phyloP scores from a whole-genome alignment of 257 asterid genomes.

The Solanum sejunctum region DNA sequence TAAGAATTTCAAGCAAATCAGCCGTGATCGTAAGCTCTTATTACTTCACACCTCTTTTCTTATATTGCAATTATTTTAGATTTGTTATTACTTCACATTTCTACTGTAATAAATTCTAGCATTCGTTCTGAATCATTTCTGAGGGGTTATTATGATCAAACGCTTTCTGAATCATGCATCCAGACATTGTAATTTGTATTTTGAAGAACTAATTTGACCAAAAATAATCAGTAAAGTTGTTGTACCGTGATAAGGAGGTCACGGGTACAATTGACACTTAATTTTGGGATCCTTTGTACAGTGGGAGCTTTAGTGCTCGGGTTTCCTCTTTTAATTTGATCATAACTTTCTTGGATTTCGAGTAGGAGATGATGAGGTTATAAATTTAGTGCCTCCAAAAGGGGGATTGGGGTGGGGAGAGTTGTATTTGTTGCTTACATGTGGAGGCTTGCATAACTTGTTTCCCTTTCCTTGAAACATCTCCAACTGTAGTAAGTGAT shows the following conservation, averaged over 20 bases:
- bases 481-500: neutral
- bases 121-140: neutral
- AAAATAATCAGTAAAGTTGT: neutral
- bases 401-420: neutral
- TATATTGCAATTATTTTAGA: neutral
- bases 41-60: neutral
- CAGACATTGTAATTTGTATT: neutral
- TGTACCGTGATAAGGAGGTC: neutral
- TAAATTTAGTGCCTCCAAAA: neutral
- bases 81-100: neutral
- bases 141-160: neutral
- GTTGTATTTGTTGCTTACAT: neutral
- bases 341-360: neutral
- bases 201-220: neutral
- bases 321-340: neutral
- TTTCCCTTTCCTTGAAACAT: neutral
- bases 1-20: conserved; percentile 72
- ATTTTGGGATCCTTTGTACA: neutral
- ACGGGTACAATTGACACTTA: neutral
- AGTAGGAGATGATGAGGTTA: neutral
- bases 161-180: neutral
- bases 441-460: neutral
- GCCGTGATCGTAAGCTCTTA: conserved; percentile 69
- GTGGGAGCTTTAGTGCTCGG: neutral
- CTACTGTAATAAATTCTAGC: neutral